These are phyloP conservation scores for Ilyonectria robusta DNA, from an alignment of 2,329 filamentous ascomycete genomes.

Conservation along the genomic window DNA sequence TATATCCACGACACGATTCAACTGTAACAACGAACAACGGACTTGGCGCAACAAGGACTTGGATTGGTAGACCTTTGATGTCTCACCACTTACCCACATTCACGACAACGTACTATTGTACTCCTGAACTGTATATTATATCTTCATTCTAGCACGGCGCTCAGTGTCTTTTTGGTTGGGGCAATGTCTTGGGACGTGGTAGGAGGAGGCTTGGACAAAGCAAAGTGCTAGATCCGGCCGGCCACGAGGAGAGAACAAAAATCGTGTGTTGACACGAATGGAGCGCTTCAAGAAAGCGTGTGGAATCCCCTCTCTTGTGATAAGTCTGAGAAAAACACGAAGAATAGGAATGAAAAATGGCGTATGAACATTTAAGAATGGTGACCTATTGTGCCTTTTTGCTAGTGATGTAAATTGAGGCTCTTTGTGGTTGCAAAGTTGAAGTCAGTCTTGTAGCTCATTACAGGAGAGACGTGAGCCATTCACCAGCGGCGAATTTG, in stretches of 20 bases:
- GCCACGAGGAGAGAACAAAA: conserved; percentile 33
- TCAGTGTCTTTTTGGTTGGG: conserved; percentile 48
- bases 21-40: conserved; percentile 46
- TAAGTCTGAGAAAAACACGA: conserved; percentile 42
- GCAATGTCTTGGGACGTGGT: conserved; percentile 29
- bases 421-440: not conserved
- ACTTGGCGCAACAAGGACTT: conserved; percentile 36
- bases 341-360: conserved; percentile 37
- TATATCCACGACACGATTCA: conserved; percentile 33
- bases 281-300: conserved; percentile 45
- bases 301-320: conserved; percentile 60
- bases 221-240: conserved; percentile 31
- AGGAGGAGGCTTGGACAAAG: conserved; percentile 28
- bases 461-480: not conserved
- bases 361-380: conserved; percentile 6
- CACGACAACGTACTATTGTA: conserved; percentile 36
- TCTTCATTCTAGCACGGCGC: conserved; percentile 55
- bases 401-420: not conserved
- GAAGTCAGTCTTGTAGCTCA: not conserved
- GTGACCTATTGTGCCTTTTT: not conserved
- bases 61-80: conserved; percentile 22
- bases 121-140: conserved; percentile 51
- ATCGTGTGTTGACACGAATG: conserved; percentile 44
- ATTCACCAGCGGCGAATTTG: not conserved
- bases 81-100: conserved; percentile 27